Base-by-base conservation (phyloP, 1,284 basidiomycete species). In the Xerocomus nothofagi region DNA sequence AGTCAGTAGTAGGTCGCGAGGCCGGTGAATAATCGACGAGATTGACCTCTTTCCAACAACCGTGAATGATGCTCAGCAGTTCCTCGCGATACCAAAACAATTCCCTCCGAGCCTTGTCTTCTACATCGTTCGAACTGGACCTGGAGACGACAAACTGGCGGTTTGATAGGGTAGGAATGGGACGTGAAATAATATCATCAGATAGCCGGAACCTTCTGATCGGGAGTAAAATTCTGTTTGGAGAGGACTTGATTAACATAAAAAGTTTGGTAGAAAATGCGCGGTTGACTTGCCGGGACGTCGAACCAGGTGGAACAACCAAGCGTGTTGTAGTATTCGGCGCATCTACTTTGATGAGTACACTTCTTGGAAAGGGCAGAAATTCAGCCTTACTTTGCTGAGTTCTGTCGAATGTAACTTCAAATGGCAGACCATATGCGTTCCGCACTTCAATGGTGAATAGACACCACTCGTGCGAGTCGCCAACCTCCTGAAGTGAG, bases 11-110 rank as follows among this genome's bases (percentile, higher is more conserved):
- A 30, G 17, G 30, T 44, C 38, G 11, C 27, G 14, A 18, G 18
- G 14, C 8, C 4, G 36, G 17, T 32, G 7, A 44, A 34, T 27
- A 23, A 11, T 31, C 9, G 15, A 26, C 14, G 44, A 49, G 27
- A 34, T 49, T 54, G 52, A 91, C 91, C 79, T 98, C 93, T 60
- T 78, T 81, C 95, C 95, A 98, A 12, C 73, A 75, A 9, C 86
- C 87, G 17, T 71, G 73, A 6, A 97, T 67, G 37, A 73, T 71
- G 36, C 80, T 79, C 59, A 97, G 80, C 11, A 98, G 71, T 55
- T 86, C 82, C 65, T 98, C 91, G 26, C 94, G 79, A 64, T 94
- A 95, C 96, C 95, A 98, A 72, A 98, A 98, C 14, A 94, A 67
- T 61, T 91, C 86, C 30, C 84, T 77, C 58, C 89, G 84, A 9